These are phyloP conservation scores for Nemania bipapillata DNA, from an alignment of 2,329 filamentous ascomycete species.

Conservation along the genomic window DNA sequence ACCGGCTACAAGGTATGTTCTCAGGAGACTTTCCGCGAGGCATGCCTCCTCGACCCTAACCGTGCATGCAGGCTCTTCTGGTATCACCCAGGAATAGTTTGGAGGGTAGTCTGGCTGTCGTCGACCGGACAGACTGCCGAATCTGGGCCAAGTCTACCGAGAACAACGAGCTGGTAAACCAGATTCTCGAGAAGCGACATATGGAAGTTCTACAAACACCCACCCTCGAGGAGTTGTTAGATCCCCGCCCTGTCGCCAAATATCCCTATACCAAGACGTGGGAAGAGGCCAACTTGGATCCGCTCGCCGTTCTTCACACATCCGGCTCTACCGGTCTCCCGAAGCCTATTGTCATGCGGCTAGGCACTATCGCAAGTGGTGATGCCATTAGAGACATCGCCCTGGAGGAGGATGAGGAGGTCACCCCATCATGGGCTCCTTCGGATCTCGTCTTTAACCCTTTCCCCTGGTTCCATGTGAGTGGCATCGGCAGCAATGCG, in stretches of 20 bases:
- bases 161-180: constrained; percentile 38
- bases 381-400: constrained; percentile 42
- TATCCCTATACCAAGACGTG: constrained; percentile 44
- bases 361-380: constrained; percentile 42
- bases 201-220: constrained; percentile 42
- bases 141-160: constrained; percentile 41
- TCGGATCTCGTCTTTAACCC: constrained; percentile 43
- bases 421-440: constrained; percentile 41
- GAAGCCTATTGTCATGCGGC: constrained; percentile 45
- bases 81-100: constrained; percentile 43
- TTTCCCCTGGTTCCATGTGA: constrained; percentile 44
- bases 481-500: background rate
- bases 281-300: constrained; percentile 41
- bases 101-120: constrained; percentile 41
- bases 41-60: constrained; percentile 1
- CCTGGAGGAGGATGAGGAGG: constrained; percentile 40
- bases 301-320: constrained; percentile 42
- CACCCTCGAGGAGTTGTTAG: constrained; percentile 39
- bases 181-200: constrained; percentile 39
- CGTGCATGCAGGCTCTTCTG: constrained; percentile 37
- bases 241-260: constrained; percentile 38
- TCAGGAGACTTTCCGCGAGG: too few species aligned
- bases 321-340: constrained; percentile 44
- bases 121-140: constrained; percentile 41
- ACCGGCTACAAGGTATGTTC: constrained; percentile 42